Base-by-base conservation (phyloP, 352 stramenopile species). In the Globisporangium megalacanthum region DNA sequence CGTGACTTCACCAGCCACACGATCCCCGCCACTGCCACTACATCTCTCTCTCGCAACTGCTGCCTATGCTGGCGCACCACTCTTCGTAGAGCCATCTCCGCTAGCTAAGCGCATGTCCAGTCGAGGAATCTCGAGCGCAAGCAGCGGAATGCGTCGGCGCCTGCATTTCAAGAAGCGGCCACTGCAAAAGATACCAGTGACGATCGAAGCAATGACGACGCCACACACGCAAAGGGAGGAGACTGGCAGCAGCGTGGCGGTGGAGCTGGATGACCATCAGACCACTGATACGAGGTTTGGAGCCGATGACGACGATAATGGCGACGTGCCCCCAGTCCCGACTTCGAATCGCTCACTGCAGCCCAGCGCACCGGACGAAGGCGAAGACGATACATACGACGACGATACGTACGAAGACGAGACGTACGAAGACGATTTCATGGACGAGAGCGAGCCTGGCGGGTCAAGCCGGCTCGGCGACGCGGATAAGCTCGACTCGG, bases 61-160 rank as follows among this genome's bases (percentile, higher is more conserved):
- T 9, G 65, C 73, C 11, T 88, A 84, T 46, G 62, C 63, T 15
- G 58, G 55, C 14, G 49, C 61, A 13, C 61, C 66, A 3, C 56
- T 72, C 5, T 83, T 86, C 52, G 69, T 85, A 2, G 73, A 80
- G 39, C 73, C 75, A 19, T 83, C 75, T 5, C 69, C 75, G 10
- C 52, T 84, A 11, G 53, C 57, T 3, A 79, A 80, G 49, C 66
- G 77, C 4, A 66, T 81, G 58, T 33, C 58, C 19, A 59, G 50
- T 15, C 65, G 60, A 65, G 65, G 67, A 33, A 67, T 58, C 20
- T 62, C 54, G 20, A 81, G 69, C 17, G 72, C 67, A 19, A 29
- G 25, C 25, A 58, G 56, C 31, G 64, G 69, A 6, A 51, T 68
- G 2, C 67, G 56, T 7, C 66, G 60, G n/a, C 66, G 60, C 1